Base-by-base conservation (phyloP, 2,329 filamentous ascomycete species). In the Colletotrichum acutatum region DNA sequence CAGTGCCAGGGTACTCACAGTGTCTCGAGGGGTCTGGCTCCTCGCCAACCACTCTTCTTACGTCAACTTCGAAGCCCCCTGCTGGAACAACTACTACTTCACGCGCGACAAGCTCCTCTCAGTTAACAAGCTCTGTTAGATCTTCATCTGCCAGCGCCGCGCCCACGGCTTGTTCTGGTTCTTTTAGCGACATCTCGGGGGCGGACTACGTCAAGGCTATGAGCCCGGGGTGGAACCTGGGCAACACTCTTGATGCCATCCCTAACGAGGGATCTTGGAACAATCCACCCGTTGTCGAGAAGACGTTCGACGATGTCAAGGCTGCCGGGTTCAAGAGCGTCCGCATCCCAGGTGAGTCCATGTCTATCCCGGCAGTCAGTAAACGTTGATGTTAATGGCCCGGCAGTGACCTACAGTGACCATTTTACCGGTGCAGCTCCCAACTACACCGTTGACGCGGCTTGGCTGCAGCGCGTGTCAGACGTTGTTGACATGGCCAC, bases 191-290 rank as follows among this genome's bases (percentile, higher is more conserved):
- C 4, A 83, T 89, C 59, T 83, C 86, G 0, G 88, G 87, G 0
- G 78, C 81, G 0, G 79, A 84, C 3, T 89, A 78, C 57, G 75
- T 90, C 60, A 81, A 82, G 5, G 84, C 82, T 9, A 81, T 90
- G 53, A 87, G 87, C 61, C 86, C 88, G 0, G 89, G 89, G 8
- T 91, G 89, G 89, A 91, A 91, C 74, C 76, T 90, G 9, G 90
- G 89, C 11, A 91, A 91, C 68, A 90, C 88, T 0, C 83, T 91
- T 34, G 90, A 75, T n/a, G 74, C 74, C 16, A 63, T 75, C 12
- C 74, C 74, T 5, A 82, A 85, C 61, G 90, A 91, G 77, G 88
- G 87, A 5, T 87, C 85, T 2, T 91, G 89, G 89, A 89, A 89
- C 75, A 91, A 91, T 69, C 82, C 85, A 0, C 84, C 86, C 0